These are phyloP conservation scores for Clarkia xantiana DNA, from an alignment of 345 rosid genomes.

Conservation along the genomic window DNA sequence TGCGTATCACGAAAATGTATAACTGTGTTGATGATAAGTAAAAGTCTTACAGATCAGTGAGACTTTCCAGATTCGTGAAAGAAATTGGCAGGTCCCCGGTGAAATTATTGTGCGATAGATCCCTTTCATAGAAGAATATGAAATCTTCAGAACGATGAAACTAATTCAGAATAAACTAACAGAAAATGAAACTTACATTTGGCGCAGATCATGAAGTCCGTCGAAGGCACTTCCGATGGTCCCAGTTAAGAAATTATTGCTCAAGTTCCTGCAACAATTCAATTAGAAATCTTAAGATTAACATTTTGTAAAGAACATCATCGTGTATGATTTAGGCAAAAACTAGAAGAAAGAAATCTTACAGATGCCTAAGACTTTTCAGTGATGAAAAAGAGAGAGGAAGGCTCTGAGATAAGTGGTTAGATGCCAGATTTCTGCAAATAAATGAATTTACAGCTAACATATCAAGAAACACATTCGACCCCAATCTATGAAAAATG, in stretches of 20 bases:
- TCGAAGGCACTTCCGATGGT: conserved; percentile 74
- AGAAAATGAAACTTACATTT: conserved; percentile 37
- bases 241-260: conserved; percentile 67
- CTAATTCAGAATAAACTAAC: neutral
- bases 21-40: conserved; percentile 6
- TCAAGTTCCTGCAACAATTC: conserved; percentile 54
- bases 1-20: no score
- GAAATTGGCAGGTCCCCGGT: conserved; percentile 85
- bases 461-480: no score
- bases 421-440: conserved; percentile 63
- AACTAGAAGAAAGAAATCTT: conserved; percentile 15
- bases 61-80: conserved; percentile 53
- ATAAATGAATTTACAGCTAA: no score
- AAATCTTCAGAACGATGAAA: no score
- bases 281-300: neutral
- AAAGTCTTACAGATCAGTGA: conserved; percentile 59
- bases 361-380: conserved; percentile 55
- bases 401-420: conserved; percentile 45
- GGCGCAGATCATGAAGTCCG: conserved; percentile 46
- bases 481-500: no score
- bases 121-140: conserved; percentile 27
- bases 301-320: neutral
- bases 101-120: conserved; percentile 68
- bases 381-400: conserved; percentile 52
- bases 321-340: conserved; percentile 1